Percentiles rank a stretch among this genome's conserved stretches.
These are phyloP conservation scores for Berberis thunbergii DNA, from an alignment of 164 flowering plant genomes.

Conservation along the genomic window DNA sequence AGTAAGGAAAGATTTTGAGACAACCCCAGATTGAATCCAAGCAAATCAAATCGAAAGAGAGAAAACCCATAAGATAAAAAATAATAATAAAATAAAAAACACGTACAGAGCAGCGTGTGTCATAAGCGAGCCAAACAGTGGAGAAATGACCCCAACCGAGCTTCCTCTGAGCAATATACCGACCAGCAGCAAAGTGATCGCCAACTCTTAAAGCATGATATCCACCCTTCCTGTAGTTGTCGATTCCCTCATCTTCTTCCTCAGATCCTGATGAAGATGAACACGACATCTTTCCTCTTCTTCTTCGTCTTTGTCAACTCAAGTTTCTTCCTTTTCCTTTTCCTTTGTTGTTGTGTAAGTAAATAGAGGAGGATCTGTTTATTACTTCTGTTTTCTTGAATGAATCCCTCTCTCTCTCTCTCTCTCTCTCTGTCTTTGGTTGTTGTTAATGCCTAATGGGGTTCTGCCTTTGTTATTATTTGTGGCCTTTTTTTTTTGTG, in stretches of 20 bases:
- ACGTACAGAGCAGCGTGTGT: constrained; percentile 54
- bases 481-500: too few relatives aligned
- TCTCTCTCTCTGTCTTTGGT: not conserved
- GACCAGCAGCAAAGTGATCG: constrained; percentile 69
- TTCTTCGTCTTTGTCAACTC: too few relatives aligned
- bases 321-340: too few relatives aligned
- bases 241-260: constrained; percentile 76
- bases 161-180: constrained; percentile 85
- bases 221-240: constrained; percentile 89
- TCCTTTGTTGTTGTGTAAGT: too few relatives aligned
- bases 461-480: too few relatives aligned
- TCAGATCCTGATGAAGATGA: constrained; percentile 77
- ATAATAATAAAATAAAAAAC: not conserved
- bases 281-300: constrained; percentile 37
- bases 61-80: too few relatives aligned
- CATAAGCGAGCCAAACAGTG: constrained; percentile 96
- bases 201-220: constrained; percentile 84
- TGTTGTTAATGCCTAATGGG: too few relatives aligned
- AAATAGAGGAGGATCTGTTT: too few relatives aligned
- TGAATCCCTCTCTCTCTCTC: not conserved
- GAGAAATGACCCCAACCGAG: constrained; percentile 99
- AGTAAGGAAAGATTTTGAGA: too few relatives aligned
- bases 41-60: too few relatives aligned
- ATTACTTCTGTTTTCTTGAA: too few relatives aligned
- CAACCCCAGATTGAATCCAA: too few relatives aligned